phyloP scores from a whole-genome alignment of 306 rosid species.

The Biancaea sappan region DNA sequence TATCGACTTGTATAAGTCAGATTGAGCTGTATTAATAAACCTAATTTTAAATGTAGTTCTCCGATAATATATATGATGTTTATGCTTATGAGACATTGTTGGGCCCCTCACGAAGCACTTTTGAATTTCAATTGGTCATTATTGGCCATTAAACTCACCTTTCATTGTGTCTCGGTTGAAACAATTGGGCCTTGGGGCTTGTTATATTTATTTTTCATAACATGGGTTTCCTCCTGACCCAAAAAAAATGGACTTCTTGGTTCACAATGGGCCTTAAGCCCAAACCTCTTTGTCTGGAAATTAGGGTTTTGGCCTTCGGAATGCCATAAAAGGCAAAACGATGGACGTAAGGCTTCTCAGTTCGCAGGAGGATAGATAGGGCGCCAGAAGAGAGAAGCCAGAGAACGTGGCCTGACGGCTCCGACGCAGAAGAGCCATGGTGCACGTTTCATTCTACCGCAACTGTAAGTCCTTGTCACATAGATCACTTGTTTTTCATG shows the following conservation, averaged over 20 bases:
- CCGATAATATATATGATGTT: no score
- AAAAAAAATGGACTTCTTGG: not conserved
- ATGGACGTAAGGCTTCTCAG: not conserved
- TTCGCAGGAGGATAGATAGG: not conserved
- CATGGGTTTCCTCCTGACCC: not conserved
- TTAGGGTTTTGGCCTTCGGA: constrained; percentile 44
- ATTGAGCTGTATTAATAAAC: no score
- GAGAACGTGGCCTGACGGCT: constrained; percentile 11
- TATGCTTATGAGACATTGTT: no score
- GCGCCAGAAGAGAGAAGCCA: not conserved
- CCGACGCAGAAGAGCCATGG: constrained; percentile 42
- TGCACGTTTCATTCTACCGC: constrained; percentile 55
- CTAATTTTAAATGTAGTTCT: no score
- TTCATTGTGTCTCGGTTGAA: not conserved
- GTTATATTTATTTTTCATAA: no score
- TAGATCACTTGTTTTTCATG: not conserved
- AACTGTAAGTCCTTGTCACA: constrained; percentile 44
- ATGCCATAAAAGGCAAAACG: not conserved
- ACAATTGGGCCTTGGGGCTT: not conserved
- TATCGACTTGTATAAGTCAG: no score
- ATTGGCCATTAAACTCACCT: no score
- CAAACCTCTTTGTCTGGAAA: no score
- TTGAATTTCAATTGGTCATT: no score
- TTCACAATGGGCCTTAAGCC: not conserved
- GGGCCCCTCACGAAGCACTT: no score